Base-by-base conservation (phyloP, 2,329 filamentous ascomycete genomes). In the Scortechinia acanthostroma region DNA sequence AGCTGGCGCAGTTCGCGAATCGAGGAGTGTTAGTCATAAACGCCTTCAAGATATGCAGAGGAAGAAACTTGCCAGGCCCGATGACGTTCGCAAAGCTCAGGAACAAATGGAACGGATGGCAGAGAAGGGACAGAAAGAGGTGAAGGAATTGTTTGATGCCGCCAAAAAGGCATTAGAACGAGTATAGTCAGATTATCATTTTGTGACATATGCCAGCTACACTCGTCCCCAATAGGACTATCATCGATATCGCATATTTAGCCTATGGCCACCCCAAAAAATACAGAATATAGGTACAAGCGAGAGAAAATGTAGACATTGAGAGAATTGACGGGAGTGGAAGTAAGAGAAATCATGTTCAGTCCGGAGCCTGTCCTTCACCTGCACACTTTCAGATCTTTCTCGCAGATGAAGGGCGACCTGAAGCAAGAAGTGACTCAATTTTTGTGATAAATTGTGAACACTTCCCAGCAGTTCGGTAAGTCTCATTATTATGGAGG, bases 41-140 rank as follows among this genome's bases (percentile, higher is more conserved):
- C 52, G 50, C 35, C 49, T 65, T 22, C 57, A 60, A 44, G 56
- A 61, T 33, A 28, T 62, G 35, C 35, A 40, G 35, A 40, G 20
- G 10, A 59, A 58, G 51, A 59, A 56, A 37, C 35, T 47, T 5
- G 57, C 53, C n/a, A 51, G 61, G 21, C 56, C 55, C 13, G 62
- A 65, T 57, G 62, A 65, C 51, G 49, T 63, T 43, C 61, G 58
- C 49, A 65, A 60, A 46, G 62, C 58, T 4, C 54, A 59, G 23
- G 63, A 64, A 46, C 54, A 60, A 43, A 58, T 65, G 57, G 62
- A 64, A 49, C 60, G 58, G 45, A 52, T 64, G 33, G 57, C 62
- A 5, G 60, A 64, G 49, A 59, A 57, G 45, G 56, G 49, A 5
- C 43, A 48, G 13, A 50, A 44, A 15, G 58, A 62, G 43, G 53